Evolutionary conservation across 352 stramenopile genomes (phyloP), one percentile per base, ranked within the genome.

Genomic region (Pythium chondricola): DNA sequence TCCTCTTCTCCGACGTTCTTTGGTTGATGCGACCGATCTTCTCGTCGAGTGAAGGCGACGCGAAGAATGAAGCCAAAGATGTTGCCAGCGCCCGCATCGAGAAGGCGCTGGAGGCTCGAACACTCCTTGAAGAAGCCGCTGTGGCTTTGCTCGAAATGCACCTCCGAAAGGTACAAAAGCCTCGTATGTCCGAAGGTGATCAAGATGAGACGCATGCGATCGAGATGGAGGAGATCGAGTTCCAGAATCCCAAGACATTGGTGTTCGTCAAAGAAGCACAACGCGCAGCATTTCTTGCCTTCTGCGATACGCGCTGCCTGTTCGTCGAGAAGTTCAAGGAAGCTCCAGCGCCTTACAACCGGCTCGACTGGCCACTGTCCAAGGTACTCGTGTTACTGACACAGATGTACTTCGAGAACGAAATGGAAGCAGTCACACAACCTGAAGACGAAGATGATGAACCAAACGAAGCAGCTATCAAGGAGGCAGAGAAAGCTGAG

Each of bases 241-340:
- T 93, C 27, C 67, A 87, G 47, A 63, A 83, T 42, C 68, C 75
- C 5, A 55, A 69, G 21, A 35, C 80, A 13, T 48, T 57, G 37
- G 18, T 61, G 20, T 91, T 77, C 31, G 76, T 94, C 29, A 78
- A 65, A 48, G 66, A 78, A 5, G 69, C 65, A 4, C 83, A 95
- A 49, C 58, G 67, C 2, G 63, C 69, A 24, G 82, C 82, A 6
- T 95, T 92, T 48, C 46, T 92, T 31, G 74, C 69, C 0, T 88
- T 91, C 48, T 92, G 83, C 41, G 83, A 95, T 55, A 58, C 70
- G 9, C 65, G 77, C 0, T 93, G 83, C 51, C 62, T 95, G 18
- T 92, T 90, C 43, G 73, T 91, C 18, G 82, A 95, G 49, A 87
- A 87, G 47, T 89, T 95, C 40, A 71, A 77, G 29, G 68, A 84